phyloP scores from a whole-genome alignment of 2,329 filamentous ascomycete genomes.

The Microsporum canis region DNA sequence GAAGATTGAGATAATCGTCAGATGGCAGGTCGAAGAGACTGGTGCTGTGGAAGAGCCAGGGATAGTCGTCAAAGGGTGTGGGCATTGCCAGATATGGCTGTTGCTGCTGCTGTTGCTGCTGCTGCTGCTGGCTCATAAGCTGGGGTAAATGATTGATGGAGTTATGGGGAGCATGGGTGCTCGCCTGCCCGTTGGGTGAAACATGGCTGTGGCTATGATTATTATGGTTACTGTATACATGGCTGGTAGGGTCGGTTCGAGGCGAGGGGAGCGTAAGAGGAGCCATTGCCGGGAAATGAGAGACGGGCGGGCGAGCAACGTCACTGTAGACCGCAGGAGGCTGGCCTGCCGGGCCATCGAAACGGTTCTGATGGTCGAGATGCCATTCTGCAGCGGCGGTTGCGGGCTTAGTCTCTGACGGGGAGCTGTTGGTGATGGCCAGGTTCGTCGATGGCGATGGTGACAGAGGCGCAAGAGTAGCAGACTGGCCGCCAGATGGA shows the following conservation, averaged over 20 bases:
- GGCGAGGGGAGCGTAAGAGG: slow-evolving; percentile 9
- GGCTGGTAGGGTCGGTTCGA: slow-evolving; percentile 3
- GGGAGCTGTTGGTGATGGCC: background rate
- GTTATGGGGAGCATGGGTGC: background rate
- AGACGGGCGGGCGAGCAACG: background rate
- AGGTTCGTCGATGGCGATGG: background rate
- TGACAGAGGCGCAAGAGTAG: background rate
- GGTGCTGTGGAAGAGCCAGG: slow-evolving; percentile 13
- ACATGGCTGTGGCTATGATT: background rate
- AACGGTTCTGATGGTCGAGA: background rate
- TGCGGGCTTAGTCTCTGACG: background rate
- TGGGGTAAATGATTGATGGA: slow-evolving; percentile 7
- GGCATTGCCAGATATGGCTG: slow-evolving; percentile 7
- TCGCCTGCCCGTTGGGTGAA: background rate
- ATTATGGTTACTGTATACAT: background rate
- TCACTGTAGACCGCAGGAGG: background rate
- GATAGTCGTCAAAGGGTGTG: slow-evolving; percentile 9
- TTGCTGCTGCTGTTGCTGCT: background rate
- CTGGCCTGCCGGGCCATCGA: background rate
- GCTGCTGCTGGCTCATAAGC: slow-evolving; percentile 4
- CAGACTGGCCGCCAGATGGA: background rate
- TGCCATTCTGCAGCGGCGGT: slow-evolving; percentile 3
- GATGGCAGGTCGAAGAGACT: slow-evolving; percentile 15
- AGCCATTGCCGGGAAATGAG: slow-evolving; percentile 3
- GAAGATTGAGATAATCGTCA: slow-evolving; percentile 15